A percentile compares a stretch with the other conserved stretches of the same genome.
phyloP scores from a whole-genome alignment of 805 yeast genomes.

The Kuraishia piskuri region DNA sequence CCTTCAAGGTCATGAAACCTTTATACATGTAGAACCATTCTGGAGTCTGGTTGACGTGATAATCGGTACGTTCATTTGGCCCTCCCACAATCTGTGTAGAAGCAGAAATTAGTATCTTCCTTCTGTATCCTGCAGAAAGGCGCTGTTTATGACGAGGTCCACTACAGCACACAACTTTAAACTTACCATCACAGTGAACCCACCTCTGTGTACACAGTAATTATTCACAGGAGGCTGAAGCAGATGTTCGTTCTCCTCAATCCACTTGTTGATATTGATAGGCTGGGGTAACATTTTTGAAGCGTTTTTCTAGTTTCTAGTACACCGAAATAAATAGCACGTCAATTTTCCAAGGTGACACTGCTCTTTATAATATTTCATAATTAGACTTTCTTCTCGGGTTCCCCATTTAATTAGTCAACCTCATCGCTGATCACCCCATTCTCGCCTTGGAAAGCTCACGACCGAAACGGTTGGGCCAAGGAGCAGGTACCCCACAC shows the following conservation, averaged over 20 bases:
- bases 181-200: constrained; percentile 75
- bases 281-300: constrained; percentile 51
- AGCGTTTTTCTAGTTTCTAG: neutral
- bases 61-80: constrained; percentile 89
- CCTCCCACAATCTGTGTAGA: constrained; percentile 68
- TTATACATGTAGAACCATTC: constrained; percentile 87
- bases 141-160: neutral
- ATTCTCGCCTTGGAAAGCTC: neutral
- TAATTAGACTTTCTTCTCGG: neutral
- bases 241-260: constrained; percentile 62
- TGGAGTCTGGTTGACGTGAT: constrained; percentile 89
- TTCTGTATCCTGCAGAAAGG: too few relatives aligned
- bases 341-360: neutral
- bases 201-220: constrained; percentile 83
- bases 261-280: constrained; percentile 74
- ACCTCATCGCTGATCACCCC: neutral
- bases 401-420: neutral
- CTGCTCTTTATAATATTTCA: too few relatives aligned
- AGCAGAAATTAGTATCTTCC: neutral
- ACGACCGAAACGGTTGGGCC: neutral
- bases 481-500: neutral
- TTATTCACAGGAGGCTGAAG: constrained; percentile 91
- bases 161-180: too few relatives aligned
- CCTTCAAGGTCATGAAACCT: constrained; percentile 77
- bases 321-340: neutral